A percentile compares a stretch with the other conserved stretches of the same genome.
Conservation (phyloP, 371 early-diverging fungal species). For the Zychaea mexicana region DNA sequence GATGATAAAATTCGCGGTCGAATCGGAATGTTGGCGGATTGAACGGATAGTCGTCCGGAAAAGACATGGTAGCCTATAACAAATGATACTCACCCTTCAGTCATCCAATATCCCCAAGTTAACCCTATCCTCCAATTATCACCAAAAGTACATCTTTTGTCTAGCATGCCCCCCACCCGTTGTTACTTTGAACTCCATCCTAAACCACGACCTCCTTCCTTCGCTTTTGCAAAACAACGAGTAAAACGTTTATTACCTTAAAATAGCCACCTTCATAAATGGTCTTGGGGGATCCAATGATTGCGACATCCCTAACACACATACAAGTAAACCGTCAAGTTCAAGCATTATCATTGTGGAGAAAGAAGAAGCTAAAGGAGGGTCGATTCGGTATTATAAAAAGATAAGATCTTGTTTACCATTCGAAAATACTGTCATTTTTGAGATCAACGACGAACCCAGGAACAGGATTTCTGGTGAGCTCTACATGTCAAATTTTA, state of each 20-base stretch:
- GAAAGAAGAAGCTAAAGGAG: no score
- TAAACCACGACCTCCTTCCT: no score
- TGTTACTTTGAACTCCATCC: no score
- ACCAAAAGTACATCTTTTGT: no score
- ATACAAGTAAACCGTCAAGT: neutral
- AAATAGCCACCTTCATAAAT: constrained; percentile 91
- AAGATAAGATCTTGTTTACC: constrained; percentile 30
- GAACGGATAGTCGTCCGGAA: constrained; percentile 59
- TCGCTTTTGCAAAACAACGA: neutral
- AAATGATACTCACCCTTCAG: neutral
- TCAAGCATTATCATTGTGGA: no score
- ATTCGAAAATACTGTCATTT: constrained; percentile 68
- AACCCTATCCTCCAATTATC: constrained; percentile 18
- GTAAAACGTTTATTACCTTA: constrained; percentile 56
- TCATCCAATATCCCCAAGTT: constrained; percentile 28
- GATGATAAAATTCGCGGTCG: constrained; percentile 75
- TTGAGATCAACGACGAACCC: constrained; percentile 75
- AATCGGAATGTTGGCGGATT: constrained; percentile 85
- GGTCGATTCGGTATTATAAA: no score
- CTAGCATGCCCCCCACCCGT: no score
- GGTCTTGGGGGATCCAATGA: constrained; percentile 85
- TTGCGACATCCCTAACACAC: constrained; percentile 71
- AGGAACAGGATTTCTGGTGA: constrained; percentile 66
- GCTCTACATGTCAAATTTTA: constrained; percentile 7
- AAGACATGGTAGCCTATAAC: constrained; percentile 56